Evolutionary conservation across 352 stramenopile genomes (phyloP).

Genomic region (Achlya hypogyna): DNA sequence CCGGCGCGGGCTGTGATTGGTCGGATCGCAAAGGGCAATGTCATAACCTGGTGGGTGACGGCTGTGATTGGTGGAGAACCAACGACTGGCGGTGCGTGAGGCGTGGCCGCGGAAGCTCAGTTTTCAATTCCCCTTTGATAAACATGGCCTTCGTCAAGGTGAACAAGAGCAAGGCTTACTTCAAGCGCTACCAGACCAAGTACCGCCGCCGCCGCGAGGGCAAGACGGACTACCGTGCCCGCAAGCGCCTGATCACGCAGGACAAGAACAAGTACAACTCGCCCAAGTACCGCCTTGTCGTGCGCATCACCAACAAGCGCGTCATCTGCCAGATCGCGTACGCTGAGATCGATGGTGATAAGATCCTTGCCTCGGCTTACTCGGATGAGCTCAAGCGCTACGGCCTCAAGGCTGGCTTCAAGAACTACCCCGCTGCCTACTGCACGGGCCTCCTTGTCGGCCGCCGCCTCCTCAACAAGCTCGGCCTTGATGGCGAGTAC

Average conservation of each 20-base stretch:
- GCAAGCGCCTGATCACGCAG: conserved; percentile 97
- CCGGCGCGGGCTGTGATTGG: too few relatives aligned
- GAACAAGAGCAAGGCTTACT: conserved; percentile 99
- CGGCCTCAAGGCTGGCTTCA: conserved; percentile 94
- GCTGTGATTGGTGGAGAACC: conserved; percentile 1
- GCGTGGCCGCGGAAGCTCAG: neutral
- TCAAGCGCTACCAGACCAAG: conserved; percentile 99
- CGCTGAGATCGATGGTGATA: conserved; percentile 97
- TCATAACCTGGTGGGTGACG: conserved; percentile 1
- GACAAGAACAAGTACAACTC: conserved; percentile 99
- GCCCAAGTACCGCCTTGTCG: conserved; percentile 96
- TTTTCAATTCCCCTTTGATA: conserved; percentile 23
- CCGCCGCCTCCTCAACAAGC: conserved; percentile 95
- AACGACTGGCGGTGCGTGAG: neutral
- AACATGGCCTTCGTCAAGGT: conserved; percentile 97
- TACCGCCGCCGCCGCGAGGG: conserved; percentile 96
- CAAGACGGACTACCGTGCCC: conserved; percentile 99
- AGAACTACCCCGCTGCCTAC: conserved; percentile 99
- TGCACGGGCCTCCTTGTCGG: conserved; percentile 93
- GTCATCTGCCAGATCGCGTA: conserved; percentile 99
- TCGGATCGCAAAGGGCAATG: too few relatives aligned
- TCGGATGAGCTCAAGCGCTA: conserved; percentile 97
- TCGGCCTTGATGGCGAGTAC: conserved; percentile 97
- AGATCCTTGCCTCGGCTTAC: conserved; percentile 89
- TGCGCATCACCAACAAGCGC: conserved; percentile 94